Conservation (phyloP, 192 early-diverging fungal species). For the Spinellus fusiger region DNA sequence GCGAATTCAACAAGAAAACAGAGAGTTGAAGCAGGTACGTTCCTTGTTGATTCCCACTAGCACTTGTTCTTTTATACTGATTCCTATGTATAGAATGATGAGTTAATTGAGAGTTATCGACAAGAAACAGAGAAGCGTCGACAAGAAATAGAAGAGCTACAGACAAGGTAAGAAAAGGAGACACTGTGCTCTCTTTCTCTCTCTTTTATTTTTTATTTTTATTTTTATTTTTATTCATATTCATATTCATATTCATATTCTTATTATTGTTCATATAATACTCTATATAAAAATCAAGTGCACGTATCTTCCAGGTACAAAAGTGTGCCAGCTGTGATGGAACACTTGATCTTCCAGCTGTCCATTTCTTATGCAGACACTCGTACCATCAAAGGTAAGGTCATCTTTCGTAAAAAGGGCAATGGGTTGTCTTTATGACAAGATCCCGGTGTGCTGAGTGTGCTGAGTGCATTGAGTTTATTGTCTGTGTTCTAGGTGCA, state of each 20-base stretch:
- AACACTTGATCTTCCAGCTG: conserved; percentile 80
- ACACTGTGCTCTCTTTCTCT: no score
- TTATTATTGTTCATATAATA: background rate
- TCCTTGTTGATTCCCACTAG: no score
- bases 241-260: background rate
- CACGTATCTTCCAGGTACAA: conserved; percentile 70
- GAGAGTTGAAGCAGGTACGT: conserved; percentile 58
- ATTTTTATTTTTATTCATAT: background rate
- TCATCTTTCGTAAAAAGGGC: conserved; percentile 27
- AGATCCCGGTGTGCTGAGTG: no score
- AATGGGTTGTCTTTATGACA: background rate
- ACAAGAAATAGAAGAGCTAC: conserved; percentile 78
- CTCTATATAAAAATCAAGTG: conserved; percentile 17
- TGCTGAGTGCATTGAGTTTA: no score
- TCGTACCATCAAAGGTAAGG: conserved; percentile 87
- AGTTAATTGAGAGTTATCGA: conserved; percentile 67
- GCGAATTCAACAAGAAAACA: conserved; percentile 66
- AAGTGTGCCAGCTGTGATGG: conserved; percentile 67
- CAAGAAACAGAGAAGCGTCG: conserved; percentile 74
- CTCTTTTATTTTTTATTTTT: background rate
- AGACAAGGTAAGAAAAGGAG: conserved; percentile 43
- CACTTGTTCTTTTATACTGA: background rate
- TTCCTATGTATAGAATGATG: conserved; percentile 40
- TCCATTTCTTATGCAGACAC: conserved; percentile 94
- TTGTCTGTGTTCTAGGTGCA: conserved; percentile 27